A percentile compares a stretch with the other conserved stretches of the same genome.
Evolutionary conservation across 345 rosid species (phyloP).

Genomic region (Barbarea vulgaris): DNA sequence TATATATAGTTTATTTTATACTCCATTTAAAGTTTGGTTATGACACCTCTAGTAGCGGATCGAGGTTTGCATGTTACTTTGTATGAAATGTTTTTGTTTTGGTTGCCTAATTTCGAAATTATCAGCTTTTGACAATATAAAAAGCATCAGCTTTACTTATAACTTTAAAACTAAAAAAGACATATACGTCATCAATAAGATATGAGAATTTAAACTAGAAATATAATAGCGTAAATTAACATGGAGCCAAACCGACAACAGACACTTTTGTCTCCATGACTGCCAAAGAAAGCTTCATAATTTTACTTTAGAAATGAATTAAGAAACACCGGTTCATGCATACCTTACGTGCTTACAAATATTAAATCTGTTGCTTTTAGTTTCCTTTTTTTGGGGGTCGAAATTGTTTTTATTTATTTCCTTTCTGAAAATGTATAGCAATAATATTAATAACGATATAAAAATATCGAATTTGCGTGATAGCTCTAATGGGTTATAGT

Average conservation of each 20-base stretch:
- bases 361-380: background rate
- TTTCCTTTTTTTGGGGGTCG: no score
- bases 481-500: background rate
- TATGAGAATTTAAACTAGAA: slow-evolving; percentile 24
- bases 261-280: slow-evolving; percentile 44
- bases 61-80: slow-evolving; percentile 47
- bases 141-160: slow-evolving; percentile 33
- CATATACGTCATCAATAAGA: slow-evolving; percentile 42
- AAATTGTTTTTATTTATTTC: background rate
- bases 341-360: slow-evolving; percentile 32
- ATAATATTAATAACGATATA: background rate
- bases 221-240: slow-evolving; percentile 36
- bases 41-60: slow-evolving; percentile 40
- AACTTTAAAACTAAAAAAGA: slow-evolving; percentile 34
- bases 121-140: slow-evolving; percentile 40
- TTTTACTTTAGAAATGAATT: slow-evolving; percentile 11
- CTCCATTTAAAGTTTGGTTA: no score
- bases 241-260: slow-evolving; percentile 46
- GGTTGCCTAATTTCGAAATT: slow-evolving; percentile 42
- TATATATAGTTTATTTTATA: no score
- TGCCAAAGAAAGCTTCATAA: slow-evolving; percentile 37
- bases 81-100: slow-evolving; percentile 42
- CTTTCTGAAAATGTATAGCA: background rate
- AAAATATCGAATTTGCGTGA: background rate
- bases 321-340: slow-evolving; percentile 34